phyloP scores from a whole-genome alignment of 805 yeast genomes.

The Helenozyma baotianmanensis region DNA sequence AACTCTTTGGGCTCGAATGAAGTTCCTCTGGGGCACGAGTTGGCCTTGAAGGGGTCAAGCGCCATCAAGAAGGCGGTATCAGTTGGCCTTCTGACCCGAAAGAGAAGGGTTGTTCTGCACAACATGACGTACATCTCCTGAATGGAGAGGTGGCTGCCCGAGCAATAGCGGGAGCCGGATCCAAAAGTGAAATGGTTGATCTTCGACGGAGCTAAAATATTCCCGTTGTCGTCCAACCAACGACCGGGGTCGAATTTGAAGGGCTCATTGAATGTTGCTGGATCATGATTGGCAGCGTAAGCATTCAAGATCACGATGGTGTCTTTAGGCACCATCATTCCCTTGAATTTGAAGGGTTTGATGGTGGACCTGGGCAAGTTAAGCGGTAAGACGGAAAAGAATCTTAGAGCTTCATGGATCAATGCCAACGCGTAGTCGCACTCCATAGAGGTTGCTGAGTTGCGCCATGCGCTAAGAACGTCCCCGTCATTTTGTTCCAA shows the following conservation, averaged over 20 bases:
- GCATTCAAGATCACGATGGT: slow-evolving; percentile 63
- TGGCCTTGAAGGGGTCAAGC: slow-evolving; percentile 48
- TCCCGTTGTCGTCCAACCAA: slow-evolving; percentile 35
- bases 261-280: slow-evolving; percentile 38
- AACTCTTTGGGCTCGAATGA: slow-evolving; percentile 57
- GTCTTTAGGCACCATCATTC: slow-evolving; percentile 46
- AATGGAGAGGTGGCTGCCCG: slow-evolving; percentile 61
- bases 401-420: slow-evolving; percentile 57
- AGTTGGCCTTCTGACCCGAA: slow-evolving; percentile 42
- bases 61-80: slow-evolving; percentile 31
- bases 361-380: slow-evolving; percentile 62
- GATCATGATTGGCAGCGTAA: slow-evolving; percentile 68
- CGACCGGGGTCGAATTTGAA: slow-evolving; percentile 49
- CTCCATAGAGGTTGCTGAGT: slow-evolving; percentile 22
- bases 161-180: slow-evolving; percentile 67
- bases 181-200: slow-evolving; percentile 58
- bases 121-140: slow-evolving; percentile 60
- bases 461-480: slow-evolving; percentile 21
- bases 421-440: slow-evolving; percentile 55
- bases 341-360: slow-evolving; percentile 39
- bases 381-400: slow-evolving; percentile 63
- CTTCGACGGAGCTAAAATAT: slow-evolving; percentile 9
- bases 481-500: slow-evolving; percentile 1
- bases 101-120: slow-evolving; percentile 49
- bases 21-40: slow-evolving; percentile 51